Base-by-base conservation (phyloP, 495 filamentous ascomycete species). In the Daldinia caldariorum region DNA sequence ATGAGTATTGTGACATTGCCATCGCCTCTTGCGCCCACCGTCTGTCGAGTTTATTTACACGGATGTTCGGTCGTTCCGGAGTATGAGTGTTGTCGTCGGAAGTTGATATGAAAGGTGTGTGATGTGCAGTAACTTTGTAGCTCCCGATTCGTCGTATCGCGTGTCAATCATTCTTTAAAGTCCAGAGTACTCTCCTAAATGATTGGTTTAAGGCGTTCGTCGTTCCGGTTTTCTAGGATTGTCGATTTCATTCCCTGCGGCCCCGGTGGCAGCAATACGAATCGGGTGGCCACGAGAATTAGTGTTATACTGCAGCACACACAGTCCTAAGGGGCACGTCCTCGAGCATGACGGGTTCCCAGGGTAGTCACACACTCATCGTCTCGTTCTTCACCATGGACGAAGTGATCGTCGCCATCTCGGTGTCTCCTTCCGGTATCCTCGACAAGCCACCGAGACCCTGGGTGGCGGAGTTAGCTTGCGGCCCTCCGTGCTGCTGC, bases 391-490 rank as follows among this genome's bases (percentile, higher is more conserved):
- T 78, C 79, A 84, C 76, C 82, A 89, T 66, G 10, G 74, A 72
- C 20, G 76, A 76, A 31, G 49, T 80, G 3, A 45, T 59, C 31
- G 57, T 64, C 2, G 71, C 49, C 87, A 81, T 82, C 74, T 87
- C 85, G 41, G 79, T 79, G 56, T 89, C 88, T 29, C 83, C 82
- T 74, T 89, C 88, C 14, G 85, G 84, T 72, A 94, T 92, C 20
- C 87, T 83, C 61, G 89, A 85, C 54, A 94, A 81, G 0, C 90
- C 90, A 2, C 91, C 90, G 26, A 91, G 86, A 8, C 80, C 80
- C 16, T 81, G 79, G 6, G 71, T 72, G n/a, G 74, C 72, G 14
- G 91, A 77, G 18, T 84, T 81, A 12, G 83, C 79, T 37, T 85
- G 81, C 0, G 70, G 72, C 2, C 73, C 65, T 9, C 70, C 75